Base-by-base conservation (phyloP, 2,329 filamentous ascomycete genomes). In the Myriosclerotinia curreyana region DNA sequence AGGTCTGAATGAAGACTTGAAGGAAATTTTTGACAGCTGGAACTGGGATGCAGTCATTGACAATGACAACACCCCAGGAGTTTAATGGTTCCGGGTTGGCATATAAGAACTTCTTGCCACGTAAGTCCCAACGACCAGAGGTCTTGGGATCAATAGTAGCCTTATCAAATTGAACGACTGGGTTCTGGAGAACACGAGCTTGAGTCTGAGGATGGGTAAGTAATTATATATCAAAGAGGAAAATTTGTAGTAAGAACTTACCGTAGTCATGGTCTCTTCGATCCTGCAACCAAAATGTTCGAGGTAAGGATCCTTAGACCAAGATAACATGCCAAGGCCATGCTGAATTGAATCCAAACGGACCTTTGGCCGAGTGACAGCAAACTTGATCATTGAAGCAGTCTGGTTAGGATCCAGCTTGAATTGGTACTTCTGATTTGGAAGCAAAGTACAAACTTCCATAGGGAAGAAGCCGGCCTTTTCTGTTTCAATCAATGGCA, bases 341-440 rank as follows among this genome's bases (percentile, higher is more conserved):
- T 83, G 75, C 56, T 86, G 78, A 69, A 98, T 92, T 25, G 89
- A 85, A 0, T 74, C 70, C 69, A 85, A 83, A n/a, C 95, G 90
- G 38, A 86, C 75, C 0, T 75, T 74, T 0, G 95, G 95, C 1
- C 88, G 83, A 7, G 89, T 91, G 5, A 96, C 94, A 0, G 94
- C 93, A 71, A 94, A 92, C 75, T 90, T 94, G 79, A 99, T 97
- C 95, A 99, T 99, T 6, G 83, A 78, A 0, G 88, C 79, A 0
- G 94, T 97, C 77, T 77, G 81, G 0, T 72, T 69, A 0, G 82
- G 79, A 61, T 82, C 82, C 1, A 90, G 74, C 75, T 89, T 90
- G 77, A 79, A 88, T 0, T 79, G 78, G 68, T 88, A 90, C 0
- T 83, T 79, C 73, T 89, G 86, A 72, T 84, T 81, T 0, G 78